A percentile compares a stretch with the other conserved stretches of the same genome.
phyloP scores from a whole-genome alignment of 2,329 filamentous ascomycete genomes.

The Xylariaceae sp. region DNA sequence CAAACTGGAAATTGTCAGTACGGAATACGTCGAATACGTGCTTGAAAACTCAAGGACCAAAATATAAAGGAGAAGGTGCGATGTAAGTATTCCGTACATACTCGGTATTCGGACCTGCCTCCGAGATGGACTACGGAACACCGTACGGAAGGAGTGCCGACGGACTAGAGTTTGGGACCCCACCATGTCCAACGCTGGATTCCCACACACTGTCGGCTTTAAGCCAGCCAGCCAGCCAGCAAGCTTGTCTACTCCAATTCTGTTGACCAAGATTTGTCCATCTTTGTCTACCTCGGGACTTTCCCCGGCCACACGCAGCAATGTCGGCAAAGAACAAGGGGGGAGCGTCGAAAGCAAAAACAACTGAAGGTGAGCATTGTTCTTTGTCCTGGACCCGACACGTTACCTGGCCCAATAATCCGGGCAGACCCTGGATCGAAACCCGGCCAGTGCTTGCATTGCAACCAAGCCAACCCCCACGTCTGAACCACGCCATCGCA shows the following conservation, averaged over 20 bases:
- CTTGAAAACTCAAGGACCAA: too few relatives aligned
- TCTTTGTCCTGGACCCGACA: constrained; percentile 1
- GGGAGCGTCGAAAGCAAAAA: constrained; percentile 25
- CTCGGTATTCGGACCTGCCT: too few relatives aligned
- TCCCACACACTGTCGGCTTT: not conserved
- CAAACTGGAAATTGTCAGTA: too few relatives aligned
- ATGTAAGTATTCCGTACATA: too few relatives aligned
- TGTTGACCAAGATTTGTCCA: not conserved
- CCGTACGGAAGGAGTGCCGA: too few relatives aligned
- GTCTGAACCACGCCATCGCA: not conserved
- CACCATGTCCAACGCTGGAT: not conserved
- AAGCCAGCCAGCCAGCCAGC: not conserved
- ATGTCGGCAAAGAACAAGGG: constrained; percentile 34
- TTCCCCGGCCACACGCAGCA: constrained; percentile 14
- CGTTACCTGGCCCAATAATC: constrained; percentile 1
- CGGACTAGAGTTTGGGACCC: too few relatives aligned
- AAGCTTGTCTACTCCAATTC: not conserved
- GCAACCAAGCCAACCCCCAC: not conserved
- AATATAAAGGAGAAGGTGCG: too few relatives aligned
- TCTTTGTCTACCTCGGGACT: not conserved
- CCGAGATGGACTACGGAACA: too few relatives aligned
- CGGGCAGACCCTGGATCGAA: constrained; percentile 2
- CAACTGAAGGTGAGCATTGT: constrained; percentile 26
- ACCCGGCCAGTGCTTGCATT: constrained; percentile 1
- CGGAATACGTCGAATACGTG: too few relatives aligned